Conservation (phyloP, 2,329 filamentous ascomycete genomes). For the Scytalidium lignicola region DNA sequence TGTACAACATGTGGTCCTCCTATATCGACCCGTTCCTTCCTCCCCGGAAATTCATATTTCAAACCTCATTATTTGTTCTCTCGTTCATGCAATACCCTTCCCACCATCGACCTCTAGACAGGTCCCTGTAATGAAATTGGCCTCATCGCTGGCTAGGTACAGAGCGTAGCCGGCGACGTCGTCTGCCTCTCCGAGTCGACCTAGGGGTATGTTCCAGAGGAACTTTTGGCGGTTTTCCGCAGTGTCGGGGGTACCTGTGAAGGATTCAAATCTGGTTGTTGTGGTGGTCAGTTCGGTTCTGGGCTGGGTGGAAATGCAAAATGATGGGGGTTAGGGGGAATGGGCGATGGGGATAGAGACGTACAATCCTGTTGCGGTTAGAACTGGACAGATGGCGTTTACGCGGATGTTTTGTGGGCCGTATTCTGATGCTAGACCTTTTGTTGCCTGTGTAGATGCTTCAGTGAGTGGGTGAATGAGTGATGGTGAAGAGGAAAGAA, state of each 20-base stretch:
- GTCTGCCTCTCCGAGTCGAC: conserved; percentile 48
- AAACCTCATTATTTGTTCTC: too few relatives aligned
- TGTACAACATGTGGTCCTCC: too few relatives aligned
- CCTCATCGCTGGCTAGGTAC: conserved; percentile 68
- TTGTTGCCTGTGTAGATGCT: conserved; percentile 57
- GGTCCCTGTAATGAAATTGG: conserved; percentile 66
- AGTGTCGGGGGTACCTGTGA: conserved; percentile 58
- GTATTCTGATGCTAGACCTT: conserved; percentile 68
- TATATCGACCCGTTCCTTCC: too few relatives aligned
- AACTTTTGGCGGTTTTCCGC: conserved; percentile 54
- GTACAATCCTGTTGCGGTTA: conserved; percentile 58
- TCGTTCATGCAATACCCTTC: too few relatives aligned
- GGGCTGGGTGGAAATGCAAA: too few relatives aligned
- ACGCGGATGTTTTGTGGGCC: conserved; percentile 67
- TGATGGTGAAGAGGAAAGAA: too few relatives aligned
- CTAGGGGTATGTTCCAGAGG: conserved; percentile 49
- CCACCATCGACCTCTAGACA: conserved; percentile 62
- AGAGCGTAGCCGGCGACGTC: conserved; percentile 68
- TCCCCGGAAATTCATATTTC: too few relatives aligned
- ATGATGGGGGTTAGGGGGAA: neutral
- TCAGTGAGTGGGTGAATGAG: too few relatives aligned
- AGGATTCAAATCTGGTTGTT: conserved; percentile 34
- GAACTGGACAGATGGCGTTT: conserved; percentile 64
- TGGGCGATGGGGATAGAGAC: too few relatives aligned
- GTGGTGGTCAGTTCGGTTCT: too few relatives aligned